phyloP scores from a whole-genome alignment of 1,284 basidiomycete genomes.

The Albatrellus sp. region DNA sequence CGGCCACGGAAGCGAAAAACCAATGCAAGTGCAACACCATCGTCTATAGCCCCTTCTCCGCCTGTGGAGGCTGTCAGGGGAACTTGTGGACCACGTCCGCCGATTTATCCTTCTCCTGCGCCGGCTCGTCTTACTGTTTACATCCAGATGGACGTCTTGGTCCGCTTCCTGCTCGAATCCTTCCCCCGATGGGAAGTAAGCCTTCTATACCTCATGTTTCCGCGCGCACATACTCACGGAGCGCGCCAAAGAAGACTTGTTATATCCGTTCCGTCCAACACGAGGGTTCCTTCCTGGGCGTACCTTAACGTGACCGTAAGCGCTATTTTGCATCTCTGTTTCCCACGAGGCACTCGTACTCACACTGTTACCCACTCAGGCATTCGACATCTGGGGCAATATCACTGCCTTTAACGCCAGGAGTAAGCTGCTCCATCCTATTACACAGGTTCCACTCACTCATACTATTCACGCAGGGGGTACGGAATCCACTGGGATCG shows the following conservation, averaged over 20 bases:
- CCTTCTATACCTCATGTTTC: neutral
- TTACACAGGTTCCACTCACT: neutral
- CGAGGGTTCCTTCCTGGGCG: conserved; percentile 9
- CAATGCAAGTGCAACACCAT: conserved; percentile 12
- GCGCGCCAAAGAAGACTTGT: conserved; percentile 3
- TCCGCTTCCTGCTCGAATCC: conserved; percentile 3
- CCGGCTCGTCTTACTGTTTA: neutral
- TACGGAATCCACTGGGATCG: neutral
- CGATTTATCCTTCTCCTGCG: neutral
- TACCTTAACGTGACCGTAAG: conserved; percentile 5
- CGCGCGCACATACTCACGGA: neutral
- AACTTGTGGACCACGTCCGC: conserved; percentile 6
- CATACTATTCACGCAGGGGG: neutral
- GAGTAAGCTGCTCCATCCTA: neutral
- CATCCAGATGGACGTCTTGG: conserved; percentile 8
- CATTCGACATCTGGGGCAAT: conserved; percentile 4
- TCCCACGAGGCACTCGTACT: neutral
- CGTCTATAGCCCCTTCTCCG: conserved; percentile 11
- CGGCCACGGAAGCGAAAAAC: neutral
- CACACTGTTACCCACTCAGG: neutral
- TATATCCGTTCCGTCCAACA: conserved; percentile 3
- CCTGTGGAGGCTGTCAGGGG: conserved; percentile 11
- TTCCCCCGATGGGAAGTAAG: conserved; percentile 5
- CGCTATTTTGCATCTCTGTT: neutral
- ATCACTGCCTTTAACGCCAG: neutral